These are phyloP conservation scores for Scutellaria galericulata DNA, from an alignment of 257 asterid species.

Conservation along the genomic window DNA sequence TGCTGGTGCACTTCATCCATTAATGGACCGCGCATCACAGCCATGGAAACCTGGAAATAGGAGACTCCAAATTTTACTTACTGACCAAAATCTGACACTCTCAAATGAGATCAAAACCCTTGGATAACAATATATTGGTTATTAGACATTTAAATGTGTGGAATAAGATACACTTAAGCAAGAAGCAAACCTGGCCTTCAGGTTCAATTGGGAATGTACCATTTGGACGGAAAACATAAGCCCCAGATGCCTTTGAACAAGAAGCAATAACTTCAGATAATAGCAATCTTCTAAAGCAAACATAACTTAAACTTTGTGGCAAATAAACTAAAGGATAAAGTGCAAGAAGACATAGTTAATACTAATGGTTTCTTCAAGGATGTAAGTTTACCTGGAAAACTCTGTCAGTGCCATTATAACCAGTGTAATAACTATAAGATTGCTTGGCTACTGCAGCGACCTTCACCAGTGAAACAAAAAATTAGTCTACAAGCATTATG, in stretches of 20 bases:
- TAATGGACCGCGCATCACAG: slow-evolving; percentile 68
- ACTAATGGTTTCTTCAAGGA: slow-evolving; percentile 23
- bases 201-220: slow-evolving; percentile 61
- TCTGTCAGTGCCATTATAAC: slow-evolving; percentile 76
- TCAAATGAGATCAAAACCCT: slow-evolving; percentile 26
- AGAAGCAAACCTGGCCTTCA: slow-evolving; percentile 54
- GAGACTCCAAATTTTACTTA: slow-evolving; percentile 29
- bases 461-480: slow-evolving; percentile 46
- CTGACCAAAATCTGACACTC: slow-evolving; percentile 16
- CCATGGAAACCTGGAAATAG: slow-evolving; percentile 54
- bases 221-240: slow-evolving; percentile 87
- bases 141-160: slow-evolving; percentile 17
- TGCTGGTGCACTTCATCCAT: slow-evolving; percentile 85
- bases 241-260: slow-evolving; percentile 78
- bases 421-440: slow-evolving; percentile 70
- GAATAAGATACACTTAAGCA: slow-evolving; percentile 26
- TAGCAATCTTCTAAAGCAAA: slow-evolving; percentile 27
- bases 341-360: slow-evolving; percentile 12
- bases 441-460: slow-evolving; percentile 52
- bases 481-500: slow-evolving; percentile 35
- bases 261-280: slow-evolving; percentile 28
- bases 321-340: slow-evolving; percentile 13
- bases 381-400: slow-evolving; percentile 64
- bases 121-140: not conserved
- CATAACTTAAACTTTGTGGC: slow-evolving; percentile 17